These are phyloP conservation scores for Tetraselmis striata DNA, from an alignment of 139 green algal species.

Conservation along the genomic window DNA sequence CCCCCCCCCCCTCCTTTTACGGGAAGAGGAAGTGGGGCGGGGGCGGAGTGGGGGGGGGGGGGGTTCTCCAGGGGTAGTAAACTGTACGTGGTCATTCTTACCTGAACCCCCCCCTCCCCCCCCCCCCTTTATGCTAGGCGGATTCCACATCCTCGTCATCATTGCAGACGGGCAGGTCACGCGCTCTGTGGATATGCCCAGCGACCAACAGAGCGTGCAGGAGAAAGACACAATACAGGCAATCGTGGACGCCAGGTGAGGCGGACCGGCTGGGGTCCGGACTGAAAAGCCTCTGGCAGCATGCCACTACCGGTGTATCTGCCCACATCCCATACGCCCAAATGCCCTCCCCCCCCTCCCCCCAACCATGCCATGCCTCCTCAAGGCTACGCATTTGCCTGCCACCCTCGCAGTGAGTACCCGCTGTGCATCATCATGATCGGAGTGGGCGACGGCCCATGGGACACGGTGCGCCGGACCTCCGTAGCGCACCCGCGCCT, in stretches of 20 bases:
- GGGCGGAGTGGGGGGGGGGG: too few relatives aligned
- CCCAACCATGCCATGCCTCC: too few relatives aligned
- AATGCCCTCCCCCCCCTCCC: neutral
- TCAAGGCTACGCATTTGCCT: too few relatives aligned
- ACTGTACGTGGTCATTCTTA: conserved; percentile 19
- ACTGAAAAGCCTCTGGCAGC: too few relatives aligned
- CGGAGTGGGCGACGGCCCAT: conserved; percentile 69
- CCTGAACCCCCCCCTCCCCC: neutral
- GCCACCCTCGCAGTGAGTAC: conserved; percentile 42
- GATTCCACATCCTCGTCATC: conserved; percentile 58
- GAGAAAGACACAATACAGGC: conserved; percentile 6
- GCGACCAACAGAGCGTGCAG: conserved; percentile 11
- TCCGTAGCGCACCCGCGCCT: too few relatives aligned
- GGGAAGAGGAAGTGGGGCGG: conserved; percentile 15
- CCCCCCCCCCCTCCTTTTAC: neutral
- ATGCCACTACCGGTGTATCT: too few relatives aligned
- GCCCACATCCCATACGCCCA: too few relatives aligned
- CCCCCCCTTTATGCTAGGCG: conserved; percentile 7
- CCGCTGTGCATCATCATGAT: conserved; percentile 71
- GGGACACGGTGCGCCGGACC: conserved; percentile 28
- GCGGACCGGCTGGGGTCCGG: too few relatives aligned
- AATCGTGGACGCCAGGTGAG: neutral
- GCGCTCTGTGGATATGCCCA: conserved; percentile 4
- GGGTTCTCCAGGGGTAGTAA: too few relatives aligned
- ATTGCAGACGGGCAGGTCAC: conserved; percentile 22